Evolutionary conservation across 371 early-diverging fungal genomes (phyloP).

Genomic region (Mucor ambiguus): DNA sequence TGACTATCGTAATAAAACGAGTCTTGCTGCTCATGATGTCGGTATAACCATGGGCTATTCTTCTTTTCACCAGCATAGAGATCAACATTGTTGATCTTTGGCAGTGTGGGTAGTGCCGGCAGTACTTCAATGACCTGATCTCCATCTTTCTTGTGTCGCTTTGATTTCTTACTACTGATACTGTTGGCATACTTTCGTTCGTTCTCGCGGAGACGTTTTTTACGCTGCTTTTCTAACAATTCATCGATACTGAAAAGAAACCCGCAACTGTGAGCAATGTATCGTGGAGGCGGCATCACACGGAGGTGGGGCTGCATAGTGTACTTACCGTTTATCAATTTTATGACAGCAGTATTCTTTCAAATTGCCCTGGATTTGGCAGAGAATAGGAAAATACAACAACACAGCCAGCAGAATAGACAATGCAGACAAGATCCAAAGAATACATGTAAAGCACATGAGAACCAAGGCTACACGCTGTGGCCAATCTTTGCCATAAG

Average conservation of each 20-base stretch:
- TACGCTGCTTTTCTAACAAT: conserved; percentile 38
- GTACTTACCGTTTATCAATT: conserved; percentile 80
- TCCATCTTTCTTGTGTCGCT: conserved; percentile 3
- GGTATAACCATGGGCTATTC: conserved; percentile 11
- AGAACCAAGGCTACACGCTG: conserved; percentile 38
- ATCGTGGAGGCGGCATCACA: no score
- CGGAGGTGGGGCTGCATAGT: no score
- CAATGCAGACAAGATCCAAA: conserved; percentile 65
- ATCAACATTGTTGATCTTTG: conserved; percentile 13
- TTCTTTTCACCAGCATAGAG: conserved; percentile 15
- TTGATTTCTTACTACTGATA: conserved; percentile 25
- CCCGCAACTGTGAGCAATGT: neutral
- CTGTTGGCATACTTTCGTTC: conserved; percentile 22
- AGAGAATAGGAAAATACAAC: conserved; percentile 82
- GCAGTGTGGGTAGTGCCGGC: conserved; percentile 15
- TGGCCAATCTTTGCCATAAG: conserved; percentile 40
- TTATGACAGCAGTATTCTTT: conserved; percentile 93
- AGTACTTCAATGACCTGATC: neutral
- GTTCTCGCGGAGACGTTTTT: conserved; percentile 29
- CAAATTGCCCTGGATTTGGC: conserved; percentile 83
- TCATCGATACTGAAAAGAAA: conserved; percentile 31
- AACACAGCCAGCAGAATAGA: conserved; percentile 63
- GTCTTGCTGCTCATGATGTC: conserved; percentile 8
- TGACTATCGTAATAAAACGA: conserved; percentile 13
- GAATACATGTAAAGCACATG: conserved; percentile 69